Base-by-base conservation (phyloP, 1,284 basidiomycete species). In the Leccinum subrobustum region DNA sequence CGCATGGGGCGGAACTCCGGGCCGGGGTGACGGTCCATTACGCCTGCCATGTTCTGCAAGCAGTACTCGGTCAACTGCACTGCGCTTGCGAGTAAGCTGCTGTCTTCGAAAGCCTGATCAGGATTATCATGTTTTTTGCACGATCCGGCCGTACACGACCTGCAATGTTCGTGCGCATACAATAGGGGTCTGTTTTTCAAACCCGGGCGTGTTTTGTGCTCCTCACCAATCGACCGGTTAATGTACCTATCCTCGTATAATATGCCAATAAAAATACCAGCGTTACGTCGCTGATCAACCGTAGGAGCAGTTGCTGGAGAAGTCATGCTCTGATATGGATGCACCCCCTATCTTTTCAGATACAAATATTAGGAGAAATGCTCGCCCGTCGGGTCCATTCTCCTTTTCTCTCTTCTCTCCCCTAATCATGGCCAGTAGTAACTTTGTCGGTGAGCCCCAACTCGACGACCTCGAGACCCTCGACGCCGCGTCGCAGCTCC, bases 401-500 rank as follows among this genome's bases (percentile, higher is more conserved):
- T n/a, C 6, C 7, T n/a, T 4, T 11, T 54, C 44, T 55, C 31
- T 44, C 33, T 53, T 52, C 2, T 20, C 42, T 11, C 54, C 25
- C 59, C 48, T 25, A 27, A 52, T 47, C 14, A 70, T 63, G 65
- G 33, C 25, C 23, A 59, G 57, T 50, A 56, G 58, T 39, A 57
- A 51, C 61, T 64, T 56, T 68, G 53, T 31, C 52, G 52, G 54
- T 33, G 66, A 71, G 61, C 14, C 25, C 29, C 59, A 63, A 14
- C 51, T 39, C 57, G 6, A 50, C 44, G 65, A 52, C 16, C 37
- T 23, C 0, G 50, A 25, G 35, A 20, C 6, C 44, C n/a, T 31
- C 29, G 69, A 73, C 54, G 23, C 44, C 4, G 62, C 59, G 14
- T 70, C 70, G 54, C 61, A 68, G 54, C 56, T 66, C 57, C 65